Base-by-base conservation (phyloP, 768 basidiomycete genomes). In the Aureoboletus auriporus region DNA sequence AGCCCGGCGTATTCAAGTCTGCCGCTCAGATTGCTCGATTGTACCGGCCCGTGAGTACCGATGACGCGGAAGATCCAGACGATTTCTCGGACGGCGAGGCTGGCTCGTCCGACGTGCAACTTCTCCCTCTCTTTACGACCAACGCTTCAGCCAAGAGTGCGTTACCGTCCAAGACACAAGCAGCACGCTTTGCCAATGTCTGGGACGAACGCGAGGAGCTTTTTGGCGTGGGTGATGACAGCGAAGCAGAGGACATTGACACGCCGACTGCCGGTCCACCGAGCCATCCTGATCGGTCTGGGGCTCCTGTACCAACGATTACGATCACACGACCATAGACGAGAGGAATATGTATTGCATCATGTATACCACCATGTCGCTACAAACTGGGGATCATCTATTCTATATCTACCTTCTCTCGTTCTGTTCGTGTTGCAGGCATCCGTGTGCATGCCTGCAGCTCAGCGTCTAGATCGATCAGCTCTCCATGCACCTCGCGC, bases 121-220 rank as follows among this genome's bases (percentile, higher is more conserved):
- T 86, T 10, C 77, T 88, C 17, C 84, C 86, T 3, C 72, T 73
- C n/a, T 74, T 75, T 42, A 51, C 57, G 5, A 3, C 56, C 3
- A 39, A 41, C 27, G 46, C 53, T 27, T 46, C 57, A 0, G 41
- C 49, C 44, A 65, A 65, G 56, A 12, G 53, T 55, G 50, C 56
- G 8, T 29, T 52, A 8, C 42, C 58, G 16, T 45, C 57, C 62
- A 60, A 65, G 59, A 49, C 55, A 39, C 11, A 71, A 61, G 52
- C 55, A 53, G 29, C 60, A 43, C 75, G 75, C 16, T 68, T 86
- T 38, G 72, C 74, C 13, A 75, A 86, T 62, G 80, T 84, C 38
- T 90, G 87, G 87, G 84, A 89, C 52, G 85, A 86, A 55, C 76
- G 81, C 26, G 88, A 91, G 66, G 86, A 89, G 46, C 52, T 86